Conservation (phyloP, 306 rosid species). For the Acacia acuminata region DNA sequence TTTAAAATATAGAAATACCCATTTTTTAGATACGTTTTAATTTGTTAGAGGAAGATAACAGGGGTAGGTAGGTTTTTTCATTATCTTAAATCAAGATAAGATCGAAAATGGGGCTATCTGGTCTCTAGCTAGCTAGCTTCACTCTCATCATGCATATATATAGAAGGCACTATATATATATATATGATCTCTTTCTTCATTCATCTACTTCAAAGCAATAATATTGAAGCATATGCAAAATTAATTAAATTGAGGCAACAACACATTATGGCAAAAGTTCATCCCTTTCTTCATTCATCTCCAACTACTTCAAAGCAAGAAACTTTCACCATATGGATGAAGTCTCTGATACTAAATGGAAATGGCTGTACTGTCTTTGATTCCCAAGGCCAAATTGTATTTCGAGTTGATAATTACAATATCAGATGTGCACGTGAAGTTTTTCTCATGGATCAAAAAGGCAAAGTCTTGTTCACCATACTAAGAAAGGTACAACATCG, state of each 20-base stretch:
- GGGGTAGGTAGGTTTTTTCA: conserved; percentile 17
- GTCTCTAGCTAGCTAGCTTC: not conserved
- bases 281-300: conserved; percentile 49
- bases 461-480: conserved; percentile 57
- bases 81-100: conserved; percentile 25
- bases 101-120: conserved; percentile 32
- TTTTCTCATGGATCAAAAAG: conserved; percentile 70
- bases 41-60: conserved; percentile 14
- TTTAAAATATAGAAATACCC: not conserved
- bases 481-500: conserved; percentile 50
- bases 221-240: not conserved
- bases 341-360: conserved; percentile 60
- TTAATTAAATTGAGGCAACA: conserved; percentile 12
- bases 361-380: conserved; percentile 75
- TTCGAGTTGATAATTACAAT: conserved; percentile 69
- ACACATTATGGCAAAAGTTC: conserved; percentile 42
- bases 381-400: conserved; percentile 60
- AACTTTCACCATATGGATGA: conserved; percentile 82
- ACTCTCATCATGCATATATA: conserved; percentile 5
- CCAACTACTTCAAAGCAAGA: conserved; percentile 55
- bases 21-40: not conserved
- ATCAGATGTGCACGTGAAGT: conserved; percentile 51
- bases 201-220: too few relatives aligned
- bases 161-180: conserved; percentile 22
- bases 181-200: too few relatives aligned